These are phyloP conservation scores for Leptosphaerulina australis DNA, from an alignment of 2,329 filamentous ascomycete species.

Conservation along the genomic window DNA sequence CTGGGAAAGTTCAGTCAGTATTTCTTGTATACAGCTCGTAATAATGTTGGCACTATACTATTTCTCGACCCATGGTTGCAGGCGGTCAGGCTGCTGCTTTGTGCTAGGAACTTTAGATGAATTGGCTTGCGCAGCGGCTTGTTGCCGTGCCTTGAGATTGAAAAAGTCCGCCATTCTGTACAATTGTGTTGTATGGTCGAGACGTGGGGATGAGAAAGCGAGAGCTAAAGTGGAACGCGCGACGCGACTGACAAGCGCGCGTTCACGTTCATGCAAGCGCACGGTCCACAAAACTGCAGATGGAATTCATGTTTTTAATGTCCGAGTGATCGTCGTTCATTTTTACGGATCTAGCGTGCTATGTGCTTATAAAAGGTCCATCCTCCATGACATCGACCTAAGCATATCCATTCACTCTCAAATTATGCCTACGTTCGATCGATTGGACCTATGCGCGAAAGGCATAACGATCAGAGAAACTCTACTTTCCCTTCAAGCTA, in stretches of 20 bases:
- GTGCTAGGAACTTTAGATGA: constrained; percentile 69
- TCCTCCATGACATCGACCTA: constrained; percentile 11
- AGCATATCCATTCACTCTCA: constrained; percentile 8
- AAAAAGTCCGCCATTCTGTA: constrained; percentile 85
- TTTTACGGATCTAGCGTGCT: constrained; percentile 14
- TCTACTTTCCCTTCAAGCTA: constrained; percentile 55
- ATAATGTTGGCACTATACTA: constrained; percentile 65
- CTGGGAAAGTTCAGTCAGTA: constrained; percentile 56
- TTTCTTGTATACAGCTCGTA: background rate
- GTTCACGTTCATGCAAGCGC: constrained; percentile 35
- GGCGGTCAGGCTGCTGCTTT: constrained; percentile 66
- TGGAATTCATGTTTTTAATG: background rate
- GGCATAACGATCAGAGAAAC: constrained; percentile 24
- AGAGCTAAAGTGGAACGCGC: constrained; percentile 42
- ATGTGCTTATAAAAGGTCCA: background rate
- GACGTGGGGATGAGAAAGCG: constrained; percentile 13
- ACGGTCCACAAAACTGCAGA: constrained; percentile 21
- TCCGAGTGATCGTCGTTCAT: background rate
- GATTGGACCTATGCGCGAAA: constrained; percentile 30
- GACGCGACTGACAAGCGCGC: constrained; percentile 31
- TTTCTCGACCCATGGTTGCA: constrained; percentile 99
- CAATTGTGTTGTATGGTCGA: constrained; percentile 10
- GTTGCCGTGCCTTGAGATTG: constrained; percentile 84
- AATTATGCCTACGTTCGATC: constrained; percentile 14
- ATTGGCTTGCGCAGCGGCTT: constrained; percentile 73